Base-by-base conservation (phyloP, 305 asterid species). In the Fraxinus albicans region DNA sequence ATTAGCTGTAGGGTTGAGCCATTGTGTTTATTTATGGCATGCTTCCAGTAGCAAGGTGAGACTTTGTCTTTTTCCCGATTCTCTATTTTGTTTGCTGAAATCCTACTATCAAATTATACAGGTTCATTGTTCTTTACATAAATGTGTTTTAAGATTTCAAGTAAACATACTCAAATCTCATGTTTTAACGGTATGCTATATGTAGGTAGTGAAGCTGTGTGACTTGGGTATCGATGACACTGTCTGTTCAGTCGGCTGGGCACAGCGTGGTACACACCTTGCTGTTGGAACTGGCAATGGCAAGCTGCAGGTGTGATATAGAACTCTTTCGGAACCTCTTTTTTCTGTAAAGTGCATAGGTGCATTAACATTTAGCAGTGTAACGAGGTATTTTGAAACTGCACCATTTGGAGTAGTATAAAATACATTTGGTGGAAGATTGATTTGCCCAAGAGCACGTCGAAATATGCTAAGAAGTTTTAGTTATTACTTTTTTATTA, bases 1-100 rank as follows among this genome's bases (percentile, higher is more conserved):
- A 40, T 88, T 90, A 84, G 90, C 93, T 78, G 93, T 90, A 15
- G 93, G 93, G 53, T 83, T 90, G 60, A 92, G 92, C 8, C 89
- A 85, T 85, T 90, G 90, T 79, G 93, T 90, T 76, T 90, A 90
- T 85, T 79, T 90, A 73, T 90, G 93, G 92, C 89, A 90, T 77
- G 93, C 93, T 53, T 90, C 90, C 29, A 90, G 92, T 79, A 89
- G 93, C 86, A 90, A 87, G 92, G 93, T 89, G 76, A 88, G 83
- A 4, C 35, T 60, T 25, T 73, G 13, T 79, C 74, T 40, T 31
- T 84, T 77, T 34, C 13, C 4, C 12, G 5, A 21, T 63, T 63
- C 10, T 2, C 34, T 12, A 19, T 42, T 76, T 81, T 31, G 10
- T 15, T 2, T 17, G 12, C 36, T 83, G 53, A 63, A 38, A 13